A percentile compares a stretch with the other conserved stretches of the same genome.
Conservation (phyloP, 306 rosid species). For the Vachellia collinsii region DNA sequence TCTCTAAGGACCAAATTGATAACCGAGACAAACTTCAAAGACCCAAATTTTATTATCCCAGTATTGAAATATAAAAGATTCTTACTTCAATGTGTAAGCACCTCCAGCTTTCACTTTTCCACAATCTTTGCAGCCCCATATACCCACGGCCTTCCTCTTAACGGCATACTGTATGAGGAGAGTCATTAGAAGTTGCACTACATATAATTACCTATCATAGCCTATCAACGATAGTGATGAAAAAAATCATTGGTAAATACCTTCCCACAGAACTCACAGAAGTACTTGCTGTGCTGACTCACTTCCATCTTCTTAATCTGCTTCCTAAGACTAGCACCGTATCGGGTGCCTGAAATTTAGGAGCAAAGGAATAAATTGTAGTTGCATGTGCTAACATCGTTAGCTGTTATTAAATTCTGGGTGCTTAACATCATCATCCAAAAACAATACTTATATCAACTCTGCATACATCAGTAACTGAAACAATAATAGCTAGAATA, state of each 20-base stretch:
- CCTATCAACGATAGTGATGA: background rate
- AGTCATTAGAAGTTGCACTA: background rate
- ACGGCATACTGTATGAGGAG: conserved; percentile 46
- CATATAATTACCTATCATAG: background rate
- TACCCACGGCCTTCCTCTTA: conserved; percentile 66
- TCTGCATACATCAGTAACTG: background rate
- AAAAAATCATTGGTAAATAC: conserved; percentile 20
- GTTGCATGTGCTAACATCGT: background rate
- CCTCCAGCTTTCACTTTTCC: conserved; percentile 72
- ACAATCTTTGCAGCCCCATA: conserved; percentile 73
- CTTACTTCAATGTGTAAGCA: conserved; percentile 64
- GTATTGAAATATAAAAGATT: background rate
- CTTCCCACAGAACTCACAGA: conserved; percentile 70
- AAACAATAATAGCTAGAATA: background rate
- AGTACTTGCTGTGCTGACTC: conserved; percentile 65
- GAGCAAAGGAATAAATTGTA: background rate
- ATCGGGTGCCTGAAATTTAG: conserved; percentile 54
- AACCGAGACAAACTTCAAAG: background rate
- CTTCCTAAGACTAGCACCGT: conserved; percentile 72
- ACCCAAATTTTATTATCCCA: background rate
- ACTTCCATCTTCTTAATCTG: conserved; percentile 76
- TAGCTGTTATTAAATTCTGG: background rate
- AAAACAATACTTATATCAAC: background rate
- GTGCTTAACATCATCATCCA: background rate
- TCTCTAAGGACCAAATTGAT: background rate